phyloP scores from a whole-genome alignment of 176 grass and related monocot genomes.

The Puya raimondii region DNA sequence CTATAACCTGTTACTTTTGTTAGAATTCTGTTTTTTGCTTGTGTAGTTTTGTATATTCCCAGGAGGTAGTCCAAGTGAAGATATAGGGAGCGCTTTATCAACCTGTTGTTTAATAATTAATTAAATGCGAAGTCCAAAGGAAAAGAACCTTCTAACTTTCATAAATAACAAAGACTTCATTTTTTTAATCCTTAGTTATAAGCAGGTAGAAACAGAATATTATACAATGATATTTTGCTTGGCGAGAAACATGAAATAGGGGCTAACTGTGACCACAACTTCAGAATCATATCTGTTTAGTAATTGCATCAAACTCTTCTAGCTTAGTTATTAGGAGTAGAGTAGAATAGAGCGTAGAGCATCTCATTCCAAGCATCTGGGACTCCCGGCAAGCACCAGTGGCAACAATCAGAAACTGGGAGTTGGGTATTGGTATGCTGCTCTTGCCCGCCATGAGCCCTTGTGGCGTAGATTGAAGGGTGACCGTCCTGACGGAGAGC shows the following conservation, averaged over 20 bases:
- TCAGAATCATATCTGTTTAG: too few species aligned
- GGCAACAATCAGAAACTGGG: constrained; percentile 25
- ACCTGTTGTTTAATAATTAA: too few species aligned
- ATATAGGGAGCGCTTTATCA: too few species aligned
- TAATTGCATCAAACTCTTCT: too few species aligned
- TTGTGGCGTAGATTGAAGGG: constrained; percentile 25
- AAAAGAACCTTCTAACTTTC: too few species aligned
- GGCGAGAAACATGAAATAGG: background rate
- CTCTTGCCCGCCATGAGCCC: constrained; percentile 1
- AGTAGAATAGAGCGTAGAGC: constrained; percentile 31
- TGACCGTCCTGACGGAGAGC: constrained; percentile 35
- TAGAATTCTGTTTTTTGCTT: too few species aligned
- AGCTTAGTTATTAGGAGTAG: background rate
- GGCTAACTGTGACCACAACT: background rate
- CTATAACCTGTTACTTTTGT: too few species aligned
- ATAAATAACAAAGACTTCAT: too few species aligned
- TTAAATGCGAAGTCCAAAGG: too few species aligned
- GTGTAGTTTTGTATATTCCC: too few species aligned
- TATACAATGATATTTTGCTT: background rate
- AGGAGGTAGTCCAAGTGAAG: too few species aligned
- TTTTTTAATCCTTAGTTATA: too few species aligned
- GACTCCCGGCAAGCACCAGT: constrained; percentile 43
- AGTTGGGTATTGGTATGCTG: background rate
- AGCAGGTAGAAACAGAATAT: background rate
- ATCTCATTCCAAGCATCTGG: constrained; percentile 46